Base-by-base conservation (phyloP, 148 eudicot genomes). In the Persicaria tinctoria region DNA sequence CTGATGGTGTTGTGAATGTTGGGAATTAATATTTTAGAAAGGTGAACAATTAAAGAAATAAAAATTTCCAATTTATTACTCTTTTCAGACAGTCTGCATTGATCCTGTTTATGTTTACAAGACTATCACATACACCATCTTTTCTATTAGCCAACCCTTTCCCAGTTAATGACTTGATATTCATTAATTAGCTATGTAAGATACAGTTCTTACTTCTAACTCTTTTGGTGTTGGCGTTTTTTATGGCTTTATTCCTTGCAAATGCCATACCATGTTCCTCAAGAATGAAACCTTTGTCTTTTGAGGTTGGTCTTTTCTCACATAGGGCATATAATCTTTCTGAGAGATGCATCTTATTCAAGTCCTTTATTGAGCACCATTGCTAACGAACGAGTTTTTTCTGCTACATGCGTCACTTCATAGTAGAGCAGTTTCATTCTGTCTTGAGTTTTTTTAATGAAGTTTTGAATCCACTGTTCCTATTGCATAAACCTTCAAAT, bases 241-340 rank as follows among this genome's bases (percentile, higher is more conserved):
- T 8, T 44, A 17, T 64, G 70, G 70, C 9, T 64, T 14, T 64
- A 9, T 41, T 14, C 16, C 47, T 41, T 41, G 70, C 70, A 64
- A 47, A 64, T 41, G 70, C 2, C 9, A 13, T 64, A 41, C 70
- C 70, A 41, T 64, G 70, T 64, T 64, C 70, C 46, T 64, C 47
- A 41, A 17, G 70, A 41, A 13, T 64, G 70, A 44, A 41, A 13
- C 70, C 18, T 0, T 41, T 41, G 47, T 64, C 46, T 64, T 38
- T 17, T 41, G 70, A 64, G 70, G 70, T 64, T 64, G 46, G 47
- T 64, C 70, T 13, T 27, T 64, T 64, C 47, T 64, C 47, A 5
- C 70, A 13, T 64, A 64, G 8, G 16, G 16, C 46, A 62, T 62
- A 62, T 11, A 27, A 64, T 5, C n/a, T 32, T 0, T 64, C 7